phyloP scores from a whole-genome alignment of 176 grass and related monocot genomes.

The Triticum monococcum region DNA sequence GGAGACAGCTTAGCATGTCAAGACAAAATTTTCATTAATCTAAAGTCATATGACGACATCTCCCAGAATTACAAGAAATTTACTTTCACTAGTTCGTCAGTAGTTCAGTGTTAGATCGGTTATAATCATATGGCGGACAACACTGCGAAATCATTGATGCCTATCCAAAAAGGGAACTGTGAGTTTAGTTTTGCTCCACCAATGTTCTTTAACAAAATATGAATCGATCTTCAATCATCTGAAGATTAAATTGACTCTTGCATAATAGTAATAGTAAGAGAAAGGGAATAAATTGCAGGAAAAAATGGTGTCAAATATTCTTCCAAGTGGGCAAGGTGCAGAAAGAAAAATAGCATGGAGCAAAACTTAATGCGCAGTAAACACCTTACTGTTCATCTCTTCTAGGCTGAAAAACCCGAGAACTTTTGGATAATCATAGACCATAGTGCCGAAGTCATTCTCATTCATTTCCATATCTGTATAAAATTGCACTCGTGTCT shows the following conservation, averaged over 20 bases:
- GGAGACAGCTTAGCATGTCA: not conserved
- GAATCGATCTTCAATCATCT: not conserved
- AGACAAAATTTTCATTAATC: not conserved
- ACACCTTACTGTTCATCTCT: slow-evolving; percentile 98
- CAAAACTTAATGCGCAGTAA: slow-evolving; percentile 38
- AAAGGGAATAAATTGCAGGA: not conserved
- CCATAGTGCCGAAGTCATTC: slow-evolving; percentile 91
- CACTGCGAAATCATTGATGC: not conserved
- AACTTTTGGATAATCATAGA: slow-evolving; percentile 87
- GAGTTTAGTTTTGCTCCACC: slow-evolving; percentile 5
- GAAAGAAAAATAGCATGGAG: slow-evolving; percentile 12
- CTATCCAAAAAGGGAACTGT: not conserved
- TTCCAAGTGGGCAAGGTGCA: not conserved
- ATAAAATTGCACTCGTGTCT: slow-evolving; percentile 72
- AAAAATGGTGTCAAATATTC: not conserved
- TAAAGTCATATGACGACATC: not conserved
- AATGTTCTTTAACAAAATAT: not conserved
- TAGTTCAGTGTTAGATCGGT: not conserved
- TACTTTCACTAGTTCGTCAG: not conserved
- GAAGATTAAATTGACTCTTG: not conserved
- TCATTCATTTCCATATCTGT: slow-evolving; percentile 79
- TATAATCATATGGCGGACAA: not conserved
- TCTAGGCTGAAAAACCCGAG: slow-evolving; percentile 80
- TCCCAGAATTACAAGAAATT: not conserved
- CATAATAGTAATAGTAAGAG: not conserved